Conservation (phyloP, 106 monocot species). For the Agapanthus africanus region DNA sequence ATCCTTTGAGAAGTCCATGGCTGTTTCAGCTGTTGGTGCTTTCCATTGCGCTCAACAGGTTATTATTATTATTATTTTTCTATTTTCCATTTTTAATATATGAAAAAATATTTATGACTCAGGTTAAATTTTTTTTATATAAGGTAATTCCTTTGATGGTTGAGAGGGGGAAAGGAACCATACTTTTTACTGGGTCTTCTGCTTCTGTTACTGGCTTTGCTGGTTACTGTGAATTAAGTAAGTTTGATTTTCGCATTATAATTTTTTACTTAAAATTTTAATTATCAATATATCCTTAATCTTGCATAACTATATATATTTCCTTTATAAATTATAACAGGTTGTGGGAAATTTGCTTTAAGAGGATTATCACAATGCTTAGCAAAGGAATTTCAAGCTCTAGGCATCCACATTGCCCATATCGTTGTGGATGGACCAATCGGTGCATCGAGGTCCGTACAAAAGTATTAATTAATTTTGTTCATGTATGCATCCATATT, state of each 20-base stretch:
- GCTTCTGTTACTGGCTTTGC: constrained; percentile 45
- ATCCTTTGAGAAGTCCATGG: constrained; percentile 40
- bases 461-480: no score
- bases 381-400: constrained; percentile 30
- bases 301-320: no score
- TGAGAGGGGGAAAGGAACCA: constrained; percentile 55
- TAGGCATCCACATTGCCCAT: constrained; percentile 49
- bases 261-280: no score
- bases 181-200: constrained; percentile 55
- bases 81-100: not conserved
- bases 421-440: constrained; percentile 49
- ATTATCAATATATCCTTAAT: no score
- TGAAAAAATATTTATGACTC: no score
- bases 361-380: constrained; percentile 55
- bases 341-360: constrained; percentile 62
- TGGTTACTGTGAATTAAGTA: constrained; percentile 48
- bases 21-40: constrained; percentile 44
- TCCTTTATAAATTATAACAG: constrained; percentile 21
- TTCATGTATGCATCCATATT: no score
- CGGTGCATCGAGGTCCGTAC: constrained; percentile 21
- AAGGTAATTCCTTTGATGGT: constrained; percentile 63
- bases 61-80: not conserved
- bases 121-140: not conserved
- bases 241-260: not conserved
- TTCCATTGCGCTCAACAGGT: constrained; percentile 64